Evolutionary conservation across 768 basidiomycete genomes (phyloP).

Genomic region (Podaxis mareebaensis): DNA sequence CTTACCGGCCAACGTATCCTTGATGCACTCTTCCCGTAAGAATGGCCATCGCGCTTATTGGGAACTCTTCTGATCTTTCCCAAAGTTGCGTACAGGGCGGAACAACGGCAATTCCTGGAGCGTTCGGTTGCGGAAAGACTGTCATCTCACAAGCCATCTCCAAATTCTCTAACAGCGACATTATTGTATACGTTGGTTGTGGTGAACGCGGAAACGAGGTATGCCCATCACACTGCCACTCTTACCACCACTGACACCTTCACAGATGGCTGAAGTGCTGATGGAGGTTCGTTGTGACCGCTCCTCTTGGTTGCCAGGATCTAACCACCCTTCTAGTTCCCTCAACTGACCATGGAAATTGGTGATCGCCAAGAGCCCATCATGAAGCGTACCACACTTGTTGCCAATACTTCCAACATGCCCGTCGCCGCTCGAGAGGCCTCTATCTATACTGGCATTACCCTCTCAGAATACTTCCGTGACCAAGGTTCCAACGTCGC

Average conservation of each 20-base stretch:
- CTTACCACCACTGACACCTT: background rate
- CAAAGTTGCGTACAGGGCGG: constrained; percentile 92
- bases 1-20: constrained; percentile 96
- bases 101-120: constrained; percentile 96
- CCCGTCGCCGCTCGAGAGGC: constrained; percentile 99
- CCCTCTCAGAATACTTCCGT: constrained; percentile 98
- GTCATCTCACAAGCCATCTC: constrained; percentile 98
- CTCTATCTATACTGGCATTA: constrained; percentile 99
- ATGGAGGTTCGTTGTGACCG: constrained; percentile 67
- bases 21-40: constrained; percentile 94
- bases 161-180: constrained; percentile 99
- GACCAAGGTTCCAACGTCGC: constrained; percentile 97
- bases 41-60: constrained; percentile 12
- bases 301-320: constrained; percentile 3
- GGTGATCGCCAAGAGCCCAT: constrained; percentile 95
- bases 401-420: constrained; percentile 99
- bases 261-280: constrained; percentile 94
- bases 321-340: constrained; percentile 53
- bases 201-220: constrained; percentile 98
- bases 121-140: constrained; percentile 98
- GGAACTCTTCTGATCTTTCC: background rate
- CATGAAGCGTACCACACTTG: constrained; percentile 99
- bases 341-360: constrained; percentile 89
- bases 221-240: constrained; percentile 17
- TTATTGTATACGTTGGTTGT: constrained; percentile 98